Evolutionary conservation across 2,329 filamentous ascomycete genomes (phyloP).

Genomic region (Exserohilum turcica): DNA sequence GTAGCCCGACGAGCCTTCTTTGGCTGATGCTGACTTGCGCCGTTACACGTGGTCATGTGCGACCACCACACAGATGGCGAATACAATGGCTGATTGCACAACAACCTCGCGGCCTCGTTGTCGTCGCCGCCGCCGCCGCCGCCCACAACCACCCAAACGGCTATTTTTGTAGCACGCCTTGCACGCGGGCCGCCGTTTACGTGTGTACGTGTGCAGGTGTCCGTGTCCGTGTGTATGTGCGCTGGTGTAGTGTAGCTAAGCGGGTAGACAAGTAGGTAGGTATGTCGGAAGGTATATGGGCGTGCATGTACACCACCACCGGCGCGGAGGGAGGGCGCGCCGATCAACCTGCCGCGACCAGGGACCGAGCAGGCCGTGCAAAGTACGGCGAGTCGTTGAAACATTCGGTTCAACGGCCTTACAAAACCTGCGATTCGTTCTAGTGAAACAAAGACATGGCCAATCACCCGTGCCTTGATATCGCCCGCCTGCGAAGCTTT

Average conservation of each 20-base stretch:
- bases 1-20: conserved; percentile 23
- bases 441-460: conserved; percentile 33
- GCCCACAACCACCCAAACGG: neutral
- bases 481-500: conserved; percentile 19
- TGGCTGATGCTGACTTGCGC: conserved; percentile 21
- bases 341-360: conserved; percentile 31
- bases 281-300: neutral
- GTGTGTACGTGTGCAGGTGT: neutral
- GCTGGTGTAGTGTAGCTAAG: too few species aligned
- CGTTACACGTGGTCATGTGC: conserved; percentile 29
- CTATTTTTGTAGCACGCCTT: neutral
- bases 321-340: conserved; percentile 19
- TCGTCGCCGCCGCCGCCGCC: neutral
- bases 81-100: conserved; percentile 19
- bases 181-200: too few species aligned
- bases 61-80: conserved; percentile 10
- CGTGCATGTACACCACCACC: conserved; percentile 31
- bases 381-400: conserved; percentile 30
- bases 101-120: neutral
- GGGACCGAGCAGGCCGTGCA: conserved; percentile 21
- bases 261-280: too few species aligned
- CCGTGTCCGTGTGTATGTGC: neutral
- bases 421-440: conserved; percentile 34
- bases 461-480: conserved; percentile 25
- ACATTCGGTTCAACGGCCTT: conserved; percentile 28